phyloP scores from a whole-genome alignment of 257 asterid genomes.

The Fraxinus americana region DNA sequence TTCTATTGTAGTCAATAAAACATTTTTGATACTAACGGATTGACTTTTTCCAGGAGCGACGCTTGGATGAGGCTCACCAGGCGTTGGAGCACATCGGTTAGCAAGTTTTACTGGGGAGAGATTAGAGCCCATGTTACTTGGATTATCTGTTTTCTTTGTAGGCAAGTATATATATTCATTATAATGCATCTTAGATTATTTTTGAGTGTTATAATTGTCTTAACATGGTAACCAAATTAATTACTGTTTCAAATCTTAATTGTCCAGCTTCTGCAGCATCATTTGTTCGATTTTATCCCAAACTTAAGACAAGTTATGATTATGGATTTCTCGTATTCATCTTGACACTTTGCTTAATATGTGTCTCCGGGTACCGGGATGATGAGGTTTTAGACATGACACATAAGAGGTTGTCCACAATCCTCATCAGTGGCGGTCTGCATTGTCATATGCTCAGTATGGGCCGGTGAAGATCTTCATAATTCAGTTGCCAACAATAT shows the following conservation, averaged over 20 bases:
- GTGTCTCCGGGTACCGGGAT: constrained; percentile 27
- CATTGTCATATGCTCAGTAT: too few relatives aligned
- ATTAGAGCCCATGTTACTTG: constrained; percentile 36
- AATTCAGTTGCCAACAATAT: too few relatives aligned
- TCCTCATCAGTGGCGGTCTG: constrained; percentile 6
- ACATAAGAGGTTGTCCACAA: constrained; percentile 22
- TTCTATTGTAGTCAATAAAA: too few relatives aligned
- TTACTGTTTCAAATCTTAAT: background rate
- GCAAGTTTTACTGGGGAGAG: constrained; percentile 33
- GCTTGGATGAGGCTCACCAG: constrained; percentile 39
- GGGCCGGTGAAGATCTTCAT: too few relatives aligned
- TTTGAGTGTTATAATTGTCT: too few relatives aligned
- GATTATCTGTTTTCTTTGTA: constrained; percentile 34
- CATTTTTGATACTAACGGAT: too few relatives aligned
- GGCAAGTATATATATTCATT: constrained; percentile 18
- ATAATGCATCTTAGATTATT: background rate
- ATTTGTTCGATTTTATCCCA: constrained; percentile 26
- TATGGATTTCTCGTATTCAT: constrained; percentile 28
- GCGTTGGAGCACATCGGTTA: constrained; percentile 40
- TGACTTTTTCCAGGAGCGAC: constrained; percentile 38
- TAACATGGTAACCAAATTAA: background rate
- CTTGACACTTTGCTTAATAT: constrained; percentile 30
- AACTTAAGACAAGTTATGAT: constrained; percentile 28
- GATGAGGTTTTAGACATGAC: constrained; percentile 32
- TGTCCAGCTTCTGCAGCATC: constrained; percentile 21